A percentile compares a stretch with the other conserved stretches of the same genome.
These are phyloP conservation scores for Exidia glandulosa DNA, from an alignment of 768 basidiomycete genomes.

Conservation along the genomic window DNA sequence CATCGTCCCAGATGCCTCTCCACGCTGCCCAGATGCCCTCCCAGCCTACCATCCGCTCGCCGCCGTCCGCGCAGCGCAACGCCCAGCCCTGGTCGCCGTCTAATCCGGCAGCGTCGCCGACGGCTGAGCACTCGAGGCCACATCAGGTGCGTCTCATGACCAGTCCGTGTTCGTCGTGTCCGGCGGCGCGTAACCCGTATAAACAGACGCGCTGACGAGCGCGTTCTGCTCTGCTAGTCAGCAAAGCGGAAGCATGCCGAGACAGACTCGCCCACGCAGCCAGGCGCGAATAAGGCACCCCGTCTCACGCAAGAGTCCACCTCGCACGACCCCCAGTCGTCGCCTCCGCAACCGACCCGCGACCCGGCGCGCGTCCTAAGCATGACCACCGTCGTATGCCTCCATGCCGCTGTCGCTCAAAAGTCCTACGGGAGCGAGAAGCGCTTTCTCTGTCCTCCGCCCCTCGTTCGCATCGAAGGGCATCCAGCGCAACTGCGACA, in stretches of 20 bases:
- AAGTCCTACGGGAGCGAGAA: slow-evolving; percentile 96
- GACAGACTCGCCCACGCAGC: neutral
- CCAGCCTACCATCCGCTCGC: neutral
- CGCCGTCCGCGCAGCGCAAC: neutral
- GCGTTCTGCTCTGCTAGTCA: neutral
- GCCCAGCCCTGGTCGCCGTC: neutral
- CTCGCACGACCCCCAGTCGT: neutral
- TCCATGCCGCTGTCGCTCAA: slow-evolving; percentile 89
- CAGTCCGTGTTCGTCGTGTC: neutral
- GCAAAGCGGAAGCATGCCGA: neutral
- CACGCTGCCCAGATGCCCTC: neutral
- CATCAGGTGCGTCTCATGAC: neutral
- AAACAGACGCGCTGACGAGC: neutral
- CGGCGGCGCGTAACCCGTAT: neutral
- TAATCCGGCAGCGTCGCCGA: neutral
- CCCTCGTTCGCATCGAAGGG: slow-evolving; percentile 85
- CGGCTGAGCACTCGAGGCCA: too few relatives aligned
- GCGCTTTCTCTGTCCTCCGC: slow-evolving; percentile 87
- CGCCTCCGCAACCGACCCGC: slow-evolving; percentile 23
- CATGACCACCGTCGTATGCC: slow-evolving; percentile 83
- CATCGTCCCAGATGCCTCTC: neutral
- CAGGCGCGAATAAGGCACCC: neutral
- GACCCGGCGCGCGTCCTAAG: slow-evolving; percentile 67
- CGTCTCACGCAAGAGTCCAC: neutral
- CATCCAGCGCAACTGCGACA: slow-evolving; percentile 75